Evolutionary conservation across 1,284 basidiomycete species (phyloP).

Genomic region (Blastosporella zonata): DNA sequence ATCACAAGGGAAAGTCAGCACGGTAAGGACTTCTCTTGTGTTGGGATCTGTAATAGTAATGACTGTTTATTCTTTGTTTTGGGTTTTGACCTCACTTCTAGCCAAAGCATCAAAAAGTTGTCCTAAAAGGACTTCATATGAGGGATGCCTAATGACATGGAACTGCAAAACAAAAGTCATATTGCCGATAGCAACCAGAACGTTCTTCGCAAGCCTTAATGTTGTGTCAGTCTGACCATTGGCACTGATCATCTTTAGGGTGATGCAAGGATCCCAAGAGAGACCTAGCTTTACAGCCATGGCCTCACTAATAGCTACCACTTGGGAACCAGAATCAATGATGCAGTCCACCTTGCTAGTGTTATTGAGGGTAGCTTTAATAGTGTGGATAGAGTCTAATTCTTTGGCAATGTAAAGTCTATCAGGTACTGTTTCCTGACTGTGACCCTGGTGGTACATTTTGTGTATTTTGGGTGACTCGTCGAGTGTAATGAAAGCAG

Average conservation of each 20-base stretch:
- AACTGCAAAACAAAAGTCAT: conserved; percentile 14
- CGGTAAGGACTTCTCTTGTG: not conserved
- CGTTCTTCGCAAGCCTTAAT: conserved; percentile 22
- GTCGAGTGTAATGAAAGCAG: too few relatives aligned
- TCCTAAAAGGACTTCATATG: conserved; percentile 14
- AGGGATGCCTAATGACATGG: conserved; percentile 7
- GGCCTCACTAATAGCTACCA: conserved; percentile 22
- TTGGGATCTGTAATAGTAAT: conserved; percentile 3
- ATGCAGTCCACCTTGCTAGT: too few relatives aligned
- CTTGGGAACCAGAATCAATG: conserved; percentile 21
- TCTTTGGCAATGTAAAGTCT: too few relatives aligned
- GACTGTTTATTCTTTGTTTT: not conserved
- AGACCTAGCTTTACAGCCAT: conserved; percentile 14
- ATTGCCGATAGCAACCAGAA: conserved; percentile 17
- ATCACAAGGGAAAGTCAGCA: conserved; percentile 1
- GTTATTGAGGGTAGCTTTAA: too few relatives aligned
- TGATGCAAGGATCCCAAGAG: conserved; percentile 16
- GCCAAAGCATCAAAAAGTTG: conserved; percentile 11
- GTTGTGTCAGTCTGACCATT: not conserved
- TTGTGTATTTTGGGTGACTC: too few relatives aligned
- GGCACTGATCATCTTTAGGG: not conserved
- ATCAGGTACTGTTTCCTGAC: too few relatives aligned
- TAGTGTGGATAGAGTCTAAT: too few relatives aligned
- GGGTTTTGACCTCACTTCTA: conserved; percentile 3
- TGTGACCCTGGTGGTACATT: too few relatives aligned